A percentile compares a stretch with the other conserved stretches of the same genome.
These are phyloP conservation scores for Castanea sativa DNA, from an alignment of 306 rosid species.

Conservation along the genomic window DNA sequence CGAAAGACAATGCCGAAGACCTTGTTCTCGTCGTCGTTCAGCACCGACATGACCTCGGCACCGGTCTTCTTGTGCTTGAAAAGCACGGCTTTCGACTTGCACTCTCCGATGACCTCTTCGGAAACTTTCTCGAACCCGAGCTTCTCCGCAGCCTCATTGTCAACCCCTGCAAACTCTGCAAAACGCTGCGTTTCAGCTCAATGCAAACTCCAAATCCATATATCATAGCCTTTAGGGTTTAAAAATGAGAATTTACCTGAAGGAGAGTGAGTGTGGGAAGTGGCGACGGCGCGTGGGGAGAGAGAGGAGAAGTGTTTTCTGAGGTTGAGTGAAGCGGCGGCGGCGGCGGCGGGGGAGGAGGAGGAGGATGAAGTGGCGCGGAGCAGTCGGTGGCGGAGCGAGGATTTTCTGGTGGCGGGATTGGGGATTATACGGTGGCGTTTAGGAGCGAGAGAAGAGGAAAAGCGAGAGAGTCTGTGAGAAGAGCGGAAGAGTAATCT, in stretches of 20 bases:
- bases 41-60: constrained; percentile 83
- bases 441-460: constrained; percentile 22
- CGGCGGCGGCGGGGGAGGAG: constrained; percentile 49
- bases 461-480: constrained; percentile 4
- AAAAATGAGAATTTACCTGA: constrained; percentile 33
- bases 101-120: constrained; percentile 77
- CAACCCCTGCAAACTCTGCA: constrained; percentile 45
- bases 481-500: constrained; percentile 51
- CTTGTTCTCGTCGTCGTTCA: constrained; percentile 91
- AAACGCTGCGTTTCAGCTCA: background rate
- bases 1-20: constrained; percentile 94
- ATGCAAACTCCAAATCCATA: background rate
- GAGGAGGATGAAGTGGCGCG: constrained; percentile 23
- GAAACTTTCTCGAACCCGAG: constrained; percentile 82
- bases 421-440: constrained; percentile 14
- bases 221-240: too few species aligned
- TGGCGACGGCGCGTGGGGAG: constrained; percentile 60
- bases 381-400: constrained; percentile 43
- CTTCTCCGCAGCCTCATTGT: constrained; percentile 60
- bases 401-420: constrained; percentile 20
- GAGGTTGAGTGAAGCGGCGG: constrained; percentile 30
- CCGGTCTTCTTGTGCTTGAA: constrained; percentile 79
- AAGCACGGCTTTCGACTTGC: constrained; percentile 85
- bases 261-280: constrained; percentile 44
- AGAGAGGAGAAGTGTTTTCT: constrained; percentile 52